Percentiles rank a stretch among this genome's conserved stretches.
Conservation (phyloP, 805 yeast genomes). For the Candida taoyuanica region DNA sequence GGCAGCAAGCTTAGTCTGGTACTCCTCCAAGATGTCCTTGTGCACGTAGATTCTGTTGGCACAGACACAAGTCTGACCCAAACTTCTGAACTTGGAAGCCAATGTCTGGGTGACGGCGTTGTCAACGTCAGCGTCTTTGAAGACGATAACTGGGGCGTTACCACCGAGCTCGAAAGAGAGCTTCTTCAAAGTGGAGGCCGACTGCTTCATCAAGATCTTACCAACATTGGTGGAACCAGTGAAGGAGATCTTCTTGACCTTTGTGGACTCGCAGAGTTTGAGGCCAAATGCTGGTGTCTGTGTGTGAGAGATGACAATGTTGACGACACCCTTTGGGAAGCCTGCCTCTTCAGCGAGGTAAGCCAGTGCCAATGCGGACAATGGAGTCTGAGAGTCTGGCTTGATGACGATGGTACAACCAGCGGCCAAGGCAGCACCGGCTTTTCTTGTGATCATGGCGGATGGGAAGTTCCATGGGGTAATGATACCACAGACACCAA, state of each 20-base stretch:
- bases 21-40: conserved; percentile 43
- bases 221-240: conserved; percentile 66
- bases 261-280: conserved; percentile 43
- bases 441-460: conserved; percentile 64
- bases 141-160: conserved; percentile 60
- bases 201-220: conserved; percentile 52
- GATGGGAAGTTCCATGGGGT: conserved; percentile 68
- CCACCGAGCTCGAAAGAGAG: conserved; percentile 64
- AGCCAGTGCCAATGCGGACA: conserved; percentile 54
- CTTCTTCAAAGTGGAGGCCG: conserved; percentile 54
- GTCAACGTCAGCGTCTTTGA: conserved; percentile 56
- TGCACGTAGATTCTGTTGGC: conserved; percentile 59
- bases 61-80: conserved; percentile 66
- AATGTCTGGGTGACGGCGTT: conserved; percentile 48
- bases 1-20: conserved; percentile 38
- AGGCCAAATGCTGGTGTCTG: conserved; percentile 51
- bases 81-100: conserved; percentile 53
- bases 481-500: conserved; percentile 60
- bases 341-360: conserved; percentile 55
- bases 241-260: conserved; percentile 53
- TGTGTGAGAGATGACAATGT: conserved; percentile 45
- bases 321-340: conserved; percentile 53
- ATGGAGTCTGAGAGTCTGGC: conserved; percentile 60
- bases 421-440: conserved; percentile 61
- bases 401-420: conserved; percentile 59